Evolutionary conservation across 2,329 filamentous ascomycete genomes (phyloP).

Genomic region (Escovopsis weberi): DNA sequence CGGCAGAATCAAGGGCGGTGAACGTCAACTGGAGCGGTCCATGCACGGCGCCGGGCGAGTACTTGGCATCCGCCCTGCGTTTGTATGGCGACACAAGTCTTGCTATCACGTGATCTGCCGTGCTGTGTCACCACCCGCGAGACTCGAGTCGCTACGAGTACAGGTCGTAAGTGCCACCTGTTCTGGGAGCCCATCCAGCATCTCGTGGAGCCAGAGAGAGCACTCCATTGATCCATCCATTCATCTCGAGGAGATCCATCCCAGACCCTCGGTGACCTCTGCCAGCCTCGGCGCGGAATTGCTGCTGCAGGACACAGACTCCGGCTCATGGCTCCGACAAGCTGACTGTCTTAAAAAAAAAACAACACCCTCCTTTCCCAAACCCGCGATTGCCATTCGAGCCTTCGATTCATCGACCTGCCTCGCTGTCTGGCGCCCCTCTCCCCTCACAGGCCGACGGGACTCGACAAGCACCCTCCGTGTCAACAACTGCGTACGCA

Average conservation of each 20-base stretch:
- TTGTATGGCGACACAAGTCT: not conserved
- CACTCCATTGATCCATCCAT: no score
- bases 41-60: not conserved
- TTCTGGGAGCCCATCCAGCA: constrained; percentile 16
- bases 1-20: constrained; percentile 1
- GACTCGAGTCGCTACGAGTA: constrained; percentile 6
- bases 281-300: constrained; percentile 15
- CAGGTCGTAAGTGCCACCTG: constrained; percentile 23
- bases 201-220: constrained; percentile 19
- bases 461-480: constrained; percentile 8
- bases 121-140: not conserved
- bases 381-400: not conserved
- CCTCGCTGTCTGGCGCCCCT: constrained; percentile 10
- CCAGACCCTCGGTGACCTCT: constrained; percentile 14
- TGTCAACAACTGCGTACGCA: constrained; percentile 8
- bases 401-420: no score
- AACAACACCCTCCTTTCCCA: constrained; percentile 10
- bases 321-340: constrained; percentile 17
- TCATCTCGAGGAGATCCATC: constrained; percentile 2
- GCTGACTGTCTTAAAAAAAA: constrained; percentile 9
- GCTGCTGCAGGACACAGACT: constrained; percentile 9
- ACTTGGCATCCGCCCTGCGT: not conserved
- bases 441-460: constrained; percentile 18
- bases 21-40: no score
- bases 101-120: constrained; percentile 18